Evolutionary conservation across 495 filamentous ascomycete species (phyloP), one percentile per base, ranked within the genome.

Genomic region (Mytilinidion resinicola): DNA sequence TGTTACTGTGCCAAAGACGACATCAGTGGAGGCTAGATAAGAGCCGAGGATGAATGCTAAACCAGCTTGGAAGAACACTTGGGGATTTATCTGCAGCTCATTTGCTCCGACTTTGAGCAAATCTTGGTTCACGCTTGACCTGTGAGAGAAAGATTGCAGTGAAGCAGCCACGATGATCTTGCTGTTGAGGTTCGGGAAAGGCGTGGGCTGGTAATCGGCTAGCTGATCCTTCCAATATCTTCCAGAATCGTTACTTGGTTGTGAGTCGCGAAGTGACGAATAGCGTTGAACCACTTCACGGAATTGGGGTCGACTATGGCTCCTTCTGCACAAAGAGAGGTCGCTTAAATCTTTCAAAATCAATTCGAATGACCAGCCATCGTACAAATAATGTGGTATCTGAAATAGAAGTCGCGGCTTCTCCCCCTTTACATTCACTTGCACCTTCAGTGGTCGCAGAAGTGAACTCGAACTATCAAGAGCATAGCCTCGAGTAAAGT

Each of bases 341-440:
- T 56, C 60, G 34, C 75, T 67, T 1, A 95, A 74, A 64, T 92
- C 87, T 3, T 75, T 72, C 19, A 89, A 64, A 0, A 93, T 68
- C 35, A 90, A 69, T 53, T 92, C 88, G 65, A 88, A 77, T 5
- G 86, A 88, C 89, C 89, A 95, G 6, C 88, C 89, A 64, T 95
- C 89, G 62, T 93, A 93, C 0, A 91, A 66, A 0, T 85, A 81
- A 71, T 95, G 89, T 59, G 92, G 86, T 33, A 95, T 78, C 38
- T 78, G 77, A 9, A 74, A 44, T 9, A 72, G 42, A 9, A 86
- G 41, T 1, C 77, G 69, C 2, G 79, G 53, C 4, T 57, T 57
- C 1, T 65, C 55, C 4, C 54, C 39, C 20, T 47, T 60, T 10
- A 61, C 53, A 6, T 69, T 61, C 1, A 90, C 66, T 47, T 83